phyloP scores from a whole-genome alignment of 2,329 filamentous ascomycete genomes.

The Penicillium oxalicum region DNA sequence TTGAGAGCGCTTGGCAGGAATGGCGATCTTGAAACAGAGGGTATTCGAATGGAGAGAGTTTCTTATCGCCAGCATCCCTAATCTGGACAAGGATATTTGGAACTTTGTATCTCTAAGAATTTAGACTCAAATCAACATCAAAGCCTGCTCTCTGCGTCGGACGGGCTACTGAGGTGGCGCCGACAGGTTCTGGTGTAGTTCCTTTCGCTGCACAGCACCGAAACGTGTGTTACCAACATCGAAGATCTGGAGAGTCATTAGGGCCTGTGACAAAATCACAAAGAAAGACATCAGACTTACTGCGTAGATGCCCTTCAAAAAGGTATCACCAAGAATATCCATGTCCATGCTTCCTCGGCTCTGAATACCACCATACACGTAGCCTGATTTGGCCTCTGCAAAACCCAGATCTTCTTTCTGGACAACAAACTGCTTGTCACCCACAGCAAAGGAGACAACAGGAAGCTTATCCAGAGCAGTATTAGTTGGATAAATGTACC shows the following conservation, averaged over 20 bases:
- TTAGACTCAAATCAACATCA: too few relatives aligned
- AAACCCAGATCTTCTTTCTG: conserved; percentile 60
- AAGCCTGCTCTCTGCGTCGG: too few relatives aligned
- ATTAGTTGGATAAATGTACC: conserved; percentile 57
- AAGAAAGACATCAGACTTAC: conserved; percentile 34
- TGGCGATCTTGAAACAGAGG: too few relatives aligned
- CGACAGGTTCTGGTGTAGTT: conserved; percentile 27
- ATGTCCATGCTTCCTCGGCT: conserved; percentile 54
- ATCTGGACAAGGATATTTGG: too few relatives aligned
- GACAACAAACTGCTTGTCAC: conserved; percentile 54
- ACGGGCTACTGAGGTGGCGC: conserved; percentile 5
- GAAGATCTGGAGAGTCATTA: conserved; percentile 46
- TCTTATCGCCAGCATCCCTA: too few relatives aligned
- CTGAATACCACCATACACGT: conserved; percentile 61
- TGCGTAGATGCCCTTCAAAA: conserved; percentile 60
- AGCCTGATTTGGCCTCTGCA: conserved; percentile 49
- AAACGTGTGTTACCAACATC: conserved; percentile 57
- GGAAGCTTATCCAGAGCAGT: conserved; percentile 52
- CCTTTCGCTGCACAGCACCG: conserved; percentile 53
- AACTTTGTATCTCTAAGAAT: too few relatives aligned
- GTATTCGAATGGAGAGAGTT: too few relatives aligned
- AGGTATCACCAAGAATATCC: conserved; percentile 60
- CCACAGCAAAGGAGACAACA: conserved; percentile 57
- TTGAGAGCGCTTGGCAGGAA: too few relatives aligned
- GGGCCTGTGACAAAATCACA: not conserved